Conservation (phyloP, 177 flowering plant species). For the Vitis hybrid region DNA sequence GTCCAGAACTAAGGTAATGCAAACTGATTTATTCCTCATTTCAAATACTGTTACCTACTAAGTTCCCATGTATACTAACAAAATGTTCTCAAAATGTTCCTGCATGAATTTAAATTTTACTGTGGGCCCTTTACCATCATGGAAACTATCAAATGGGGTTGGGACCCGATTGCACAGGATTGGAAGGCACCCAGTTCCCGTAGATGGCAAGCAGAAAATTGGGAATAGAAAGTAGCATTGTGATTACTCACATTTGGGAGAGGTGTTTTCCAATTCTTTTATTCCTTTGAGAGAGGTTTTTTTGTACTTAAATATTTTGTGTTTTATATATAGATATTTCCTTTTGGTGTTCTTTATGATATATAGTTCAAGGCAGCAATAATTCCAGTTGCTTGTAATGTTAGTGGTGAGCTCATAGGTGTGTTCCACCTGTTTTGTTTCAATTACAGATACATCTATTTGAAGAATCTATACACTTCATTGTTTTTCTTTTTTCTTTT, state of each 20-base stretch:
- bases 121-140: conserved; percentile 45
- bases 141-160: conserved; percentile 37
- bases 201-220: conserved; percentile 44
- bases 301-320: conserved; percentile 2
- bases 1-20: conserved; percentile 65
- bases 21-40: not conserved
- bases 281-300: conserved; percentile 15
- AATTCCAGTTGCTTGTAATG: conserved; percentile 39
- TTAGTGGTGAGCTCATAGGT: conserved; percentile 7
- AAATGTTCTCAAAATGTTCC: conserved; percentile 1
- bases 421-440: conserved; percentile 3
- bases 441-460: not conserved
- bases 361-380: conserved; percentile 30
- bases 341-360: conserved; percentile 4
- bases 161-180: conserved; percentile 19
- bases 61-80: not conserved
- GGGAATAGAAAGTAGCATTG: conserved; percentile 36
- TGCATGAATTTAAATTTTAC: conserved; percentile 35
- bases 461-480: no score
- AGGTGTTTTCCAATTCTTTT: conserved; percentile 9
- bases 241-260: not conserved
- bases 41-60: not conserved
- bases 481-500: no score
- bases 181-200: conserved; percentile 35
- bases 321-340: not conserved